Conservation (phyloP, 805 yeast genomes). For the Wickerhamomyces sydowiorum region DNA sequence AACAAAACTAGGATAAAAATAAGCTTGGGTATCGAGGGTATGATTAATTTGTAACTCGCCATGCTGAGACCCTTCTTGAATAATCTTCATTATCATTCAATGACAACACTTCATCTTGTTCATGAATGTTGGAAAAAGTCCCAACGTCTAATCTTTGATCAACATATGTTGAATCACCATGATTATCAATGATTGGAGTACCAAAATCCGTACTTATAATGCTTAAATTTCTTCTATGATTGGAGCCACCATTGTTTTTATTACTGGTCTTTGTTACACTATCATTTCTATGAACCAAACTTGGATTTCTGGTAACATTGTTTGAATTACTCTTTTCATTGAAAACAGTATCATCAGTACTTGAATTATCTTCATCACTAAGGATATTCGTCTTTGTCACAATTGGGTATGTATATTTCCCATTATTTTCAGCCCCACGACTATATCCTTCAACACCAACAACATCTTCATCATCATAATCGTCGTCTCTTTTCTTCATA, state of each 20-base stretch:
- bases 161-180: slow-evolving; percentile 22
- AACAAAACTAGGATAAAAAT: too few relatives aligned
- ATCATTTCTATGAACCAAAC: not conserved
- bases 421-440: not conserved
- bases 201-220: slow-evolving; percentile 6
- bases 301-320: not conserved
- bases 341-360: slow-evolving; percentile 7
- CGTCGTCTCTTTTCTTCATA: not conserved
- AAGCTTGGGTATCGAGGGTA: too few relatives aligned
- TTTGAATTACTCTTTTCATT: slow-evolving; percentile 1
- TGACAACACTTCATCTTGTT: slow-evolving; percentile 24
- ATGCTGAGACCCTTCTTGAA: slow-evolving; percentile 36
- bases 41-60: slow-evolving; percentile 29
- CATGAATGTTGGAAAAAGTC: slow-evolving; percentile 24
- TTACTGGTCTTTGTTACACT: not conserved
- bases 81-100: slow-evolving; percentile 46
- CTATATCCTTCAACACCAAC: slow-evolving; percentile 3
- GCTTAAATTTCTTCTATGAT: slow-evolving; percentile 2
- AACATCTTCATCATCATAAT: slow-evolving; percentile 7
- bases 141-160: slow-evolving; percentile 34
- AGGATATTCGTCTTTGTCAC: not conserved
- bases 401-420: not conserved
- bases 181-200: slow-evolving; percentile 20
- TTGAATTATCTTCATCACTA: slow-evolving; percentile 8
- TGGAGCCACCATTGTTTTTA: not conserved